Conservation (phyloP, 352 stramenopile genomes). For the Phytophthora megakarya region DNA sequence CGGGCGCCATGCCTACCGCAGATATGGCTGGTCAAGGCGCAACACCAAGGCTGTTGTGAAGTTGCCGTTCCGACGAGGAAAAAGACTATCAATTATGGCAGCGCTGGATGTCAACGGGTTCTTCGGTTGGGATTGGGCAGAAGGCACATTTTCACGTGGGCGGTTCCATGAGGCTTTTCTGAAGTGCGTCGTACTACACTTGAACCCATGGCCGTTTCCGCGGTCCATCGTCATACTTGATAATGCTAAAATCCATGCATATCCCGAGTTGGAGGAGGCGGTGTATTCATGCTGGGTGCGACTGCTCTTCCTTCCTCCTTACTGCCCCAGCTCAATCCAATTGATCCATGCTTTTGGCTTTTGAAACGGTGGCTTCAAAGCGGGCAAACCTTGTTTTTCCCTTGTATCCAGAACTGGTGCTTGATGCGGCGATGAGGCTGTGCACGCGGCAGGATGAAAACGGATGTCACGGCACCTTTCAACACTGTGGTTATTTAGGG, state of each 20-base stretch:
- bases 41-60: slow-evolving; percentile 1
- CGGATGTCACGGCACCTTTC: neutral
- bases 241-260: slow-evolving; percentile 78
- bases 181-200: slow-evolving; percentile 63
- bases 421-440: neutral
- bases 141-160: slow-evolving; percentile 3
- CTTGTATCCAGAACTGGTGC: slow-evolving; percentile 1
- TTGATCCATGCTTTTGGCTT: slow-evolving; percentile 39
- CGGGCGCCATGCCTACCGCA: slow-evolving; percentile 1
- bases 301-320: slow-evolving; percentile 19
- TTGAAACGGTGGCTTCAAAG: slow-evolving; percentile 67
- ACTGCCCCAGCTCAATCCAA: slow-evolving; percentile 19
- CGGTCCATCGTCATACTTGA: slow-evolving; percentile 68
- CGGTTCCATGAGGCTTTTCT: slow-evolving; percentile 83
- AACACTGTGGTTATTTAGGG: slow-evolving; percentile 9
- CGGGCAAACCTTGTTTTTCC: slow-evolving; percentile 9
- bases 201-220: slow-evolving; percentile 84
- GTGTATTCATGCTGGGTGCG: slow-evolving; percentile 93
- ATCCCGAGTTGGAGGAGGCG: slow-evolving; percentile 92
- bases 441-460: neutral
- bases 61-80: slow-evolving; percentile 4
- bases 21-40: slow-evolving; percentile 3
- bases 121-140: slow-evolving; percentile 5
- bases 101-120: slow-evolving; percentile 5
- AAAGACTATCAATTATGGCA: slow-evolving; percentile 6